Base-by-base conservation (phyloP, 768 basidiomycete species). In the Pleurotus tuoliensis region DNA sequence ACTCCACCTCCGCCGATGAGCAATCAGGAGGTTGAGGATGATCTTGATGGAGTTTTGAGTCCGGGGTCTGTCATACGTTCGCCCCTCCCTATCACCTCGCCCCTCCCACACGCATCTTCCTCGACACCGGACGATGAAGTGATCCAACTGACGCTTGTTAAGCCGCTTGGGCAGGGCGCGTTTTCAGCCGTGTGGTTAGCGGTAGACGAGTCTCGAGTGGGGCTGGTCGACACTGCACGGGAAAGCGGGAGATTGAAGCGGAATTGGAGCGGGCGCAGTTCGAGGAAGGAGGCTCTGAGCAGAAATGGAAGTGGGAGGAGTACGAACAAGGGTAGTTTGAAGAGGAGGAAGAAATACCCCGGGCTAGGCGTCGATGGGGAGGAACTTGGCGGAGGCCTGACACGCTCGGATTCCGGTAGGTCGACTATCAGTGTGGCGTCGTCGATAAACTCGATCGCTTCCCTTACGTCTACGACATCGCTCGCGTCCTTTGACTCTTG, bases 101-200 rank as follows among this genome's bases (percentile, higher is more conserved):
- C 63, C 49, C 40, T 58, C 55, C 25, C 59, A 40, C 49, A 47
- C 13, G 11, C 50, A 15, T 59, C 61, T 47, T 56, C 65, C 53
- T 57, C 59, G 27, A 56, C 34, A 30, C 62, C 53, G 43, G 58
- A 44, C 24, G 46, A 65, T 11, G 30, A 34, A 11, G 30, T 55
- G 60, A 63, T 2, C 66, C 73, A n/a, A 68, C 71, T 86, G 15
- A 73, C 73, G 18, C 79, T 91, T 6, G 61, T 82, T 27, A 75
- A 74, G 1, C 69, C 75, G 3, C 76, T 92, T 2, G 90, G 90
- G 18, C 79, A 82, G 37, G 90, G 90, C 41, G 81, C 88, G 1
- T 92, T 92, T 68, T 86, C 83, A 47, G 78, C 77, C 47, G 90
- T 92, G 12, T 91, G 88, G 86, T 78, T 89, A 5, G 88, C 87